Conservation (phyloP, 1,284 basidiomycete species). For the Cutaneotrichosporon cavernicola region DNA sequence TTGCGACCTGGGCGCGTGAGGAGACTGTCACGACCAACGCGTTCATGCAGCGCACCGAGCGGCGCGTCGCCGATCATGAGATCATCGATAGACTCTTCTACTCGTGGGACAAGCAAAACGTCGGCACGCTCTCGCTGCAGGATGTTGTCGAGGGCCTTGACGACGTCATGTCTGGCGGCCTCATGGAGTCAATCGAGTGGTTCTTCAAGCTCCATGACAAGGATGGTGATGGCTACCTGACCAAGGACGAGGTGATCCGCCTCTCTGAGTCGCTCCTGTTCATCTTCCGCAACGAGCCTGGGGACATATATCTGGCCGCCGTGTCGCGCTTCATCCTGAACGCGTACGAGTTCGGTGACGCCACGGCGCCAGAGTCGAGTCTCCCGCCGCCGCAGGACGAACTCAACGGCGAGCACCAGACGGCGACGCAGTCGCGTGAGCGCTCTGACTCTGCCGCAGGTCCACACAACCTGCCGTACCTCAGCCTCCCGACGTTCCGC, state of each 20-base stretch:
- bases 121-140: conserved; percentile 81
- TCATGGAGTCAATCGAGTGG: conserved; percentile 99
- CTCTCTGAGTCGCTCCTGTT: conserved; percentile 92
- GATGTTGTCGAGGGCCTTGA: conserved; percentile 88
- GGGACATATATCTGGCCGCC: conserved; percentile 93
- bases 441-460: conserved; percentile 43
- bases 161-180: conserved; percentile 89
- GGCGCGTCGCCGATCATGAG: conserved; percentile 55
- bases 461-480: conserved; percentile 72
- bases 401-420: conserved; percentile 52
- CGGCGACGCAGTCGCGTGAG: conserved; percentile 58
- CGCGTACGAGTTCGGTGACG: conserved; percentile 93
- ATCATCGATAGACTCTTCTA: conserved; percentile 68
- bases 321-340: conserved; percentile 96
- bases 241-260: conserved; percentile 89
- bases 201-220: conserved; percentile 97
- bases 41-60: conserved; percentile 68
- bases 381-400: conserved; percentile 41
- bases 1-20: conserved; percentile 93
- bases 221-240: conserved; percentile 88
- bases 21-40: conserved; percentile 91
- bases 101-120: conserved; percentile 80
- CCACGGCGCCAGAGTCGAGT: conserved; percentile 63
- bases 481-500: conserved; percentile 76
- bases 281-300: conserved; percentile 96